Evolutionary conservation across 148 eudicot genomes (phyloP).

Genomic region (Suaeda aralocaspica): DNA sequence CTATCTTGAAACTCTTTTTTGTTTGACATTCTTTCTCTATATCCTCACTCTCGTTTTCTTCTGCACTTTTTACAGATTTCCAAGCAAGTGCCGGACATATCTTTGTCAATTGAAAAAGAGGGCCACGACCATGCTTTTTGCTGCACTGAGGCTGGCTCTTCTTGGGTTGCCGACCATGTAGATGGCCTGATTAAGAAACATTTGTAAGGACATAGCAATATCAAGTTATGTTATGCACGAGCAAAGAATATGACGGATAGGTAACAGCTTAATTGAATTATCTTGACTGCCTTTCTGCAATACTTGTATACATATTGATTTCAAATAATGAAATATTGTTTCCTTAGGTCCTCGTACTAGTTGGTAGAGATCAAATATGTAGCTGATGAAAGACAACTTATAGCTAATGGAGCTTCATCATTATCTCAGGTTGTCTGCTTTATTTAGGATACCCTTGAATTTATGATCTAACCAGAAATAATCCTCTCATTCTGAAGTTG

Average conservation of each 20-base stretch:
- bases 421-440: not conserved
- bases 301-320: not conserved
- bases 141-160: slow-evolving; percentile 75
- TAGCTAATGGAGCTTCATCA: not conserved
- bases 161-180: slow-evolving; percentile 78
- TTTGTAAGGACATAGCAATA: slow-evolving; percentile 18
- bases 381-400: not conserved
- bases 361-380: not conserved
- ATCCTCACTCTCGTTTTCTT: not conserved
- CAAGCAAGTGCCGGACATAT: slow-evolving; percentile 51
- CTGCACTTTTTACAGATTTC: slow-evolving; percentile 41
- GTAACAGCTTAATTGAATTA: no score
- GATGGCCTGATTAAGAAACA: slow-evolving; percentile 49
- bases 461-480: no score
- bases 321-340: no score
- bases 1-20: no score
- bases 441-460: not conserved
- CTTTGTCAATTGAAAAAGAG: slow-evolving; percentile 59
- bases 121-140: slow-evolving; percentile 77
- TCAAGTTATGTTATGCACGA: not conserved
- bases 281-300: not conserved
- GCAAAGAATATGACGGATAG: no score
- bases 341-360: no score
- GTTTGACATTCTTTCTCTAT: not conserved
- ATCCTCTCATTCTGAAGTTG: no score